Evolutionary conservation across 1,139 yeast genomes (phyloP).

Genomic region (Hansenula lynferdii): DNA sequence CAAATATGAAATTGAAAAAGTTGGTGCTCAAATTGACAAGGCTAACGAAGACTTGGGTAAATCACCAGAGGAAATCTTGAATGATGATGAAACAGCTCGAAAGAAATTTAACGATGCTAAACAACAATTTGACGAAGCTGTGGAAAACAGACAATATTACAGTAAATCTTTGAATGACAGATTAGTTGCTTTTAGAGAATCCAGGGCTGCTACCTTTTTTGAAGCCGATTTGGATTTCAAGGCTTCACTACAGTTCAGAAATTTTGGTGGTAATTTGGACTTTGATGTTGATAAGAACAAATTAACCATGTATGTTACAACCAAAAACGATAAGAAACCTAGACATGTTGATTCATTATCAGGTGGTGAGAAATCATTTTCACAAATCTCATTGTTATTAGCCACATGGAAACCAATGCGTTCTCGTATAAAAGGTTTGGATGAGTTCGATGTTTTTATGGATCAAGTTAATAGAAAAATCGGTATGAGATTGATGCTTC

Average conservation of each 20-base stretch:
- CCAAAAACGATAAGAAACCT: conserved; percentile 51
- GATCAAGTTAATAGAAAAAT: conserved; percentile 86
- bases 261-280: conserved; percentile 66
- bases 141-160: conserved; percentile 28
- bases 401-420: conserved; percentile 95
- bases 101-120: conserved; percentile 30
- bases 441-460: conserved; percentile 98
- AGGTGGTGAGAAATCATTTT: conserved; percentile 95
- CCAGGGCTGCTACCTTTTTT: conserved; percentile 37
- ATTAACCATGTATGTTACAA: conserved; percentile 50
- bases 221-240: conserved; percentile 52
- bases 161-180: conserved; percentile 41
- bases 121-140: conserved; percentile 25
- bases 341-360: conserved; percentile 82
- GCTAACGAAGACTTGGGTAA: conserved; percentile 38
- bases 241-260: conserved; percentile 58
- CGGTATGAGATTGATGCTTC: conserved; percentile 71
- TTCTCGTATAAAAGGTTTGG: conserved; percentile 81
- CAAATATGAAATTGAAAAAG: conserved; percentile 29
- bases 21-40: conserved; percentile 28
- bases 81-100: conserved; percentile 31
- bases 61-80: conserved; percentile 35
- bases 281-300: conserved; percentile 53
- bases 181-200: conserved; percentile 42
- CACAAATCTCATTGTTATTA: conserved; percentile 82